Evolutionary conservation across 257 asterid genomes (phyloP).

Genomic region (Solanum tarapatanum): DNA sequence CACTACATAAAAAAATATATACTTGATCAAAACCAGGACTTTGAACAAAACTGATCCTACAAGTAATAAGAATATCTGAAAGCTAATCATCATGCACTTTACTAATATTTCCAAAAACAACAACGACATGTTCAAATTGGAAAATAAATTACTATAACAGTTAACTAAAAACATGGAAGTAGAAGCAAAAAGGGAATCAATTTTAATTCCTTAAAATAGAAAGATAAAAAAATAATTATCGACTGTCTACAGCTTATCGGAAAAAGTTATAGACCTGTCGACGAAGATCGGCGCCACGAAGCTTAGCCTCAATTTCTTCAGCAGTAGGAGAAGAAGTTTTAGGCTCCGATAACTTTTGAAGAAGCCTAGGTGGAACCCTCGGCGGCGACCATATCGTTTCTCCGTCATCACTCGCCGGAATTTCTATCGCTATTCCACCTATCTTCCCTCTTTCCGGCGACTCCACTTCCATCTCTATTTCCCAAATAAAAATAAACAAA

Average conservation of each 20-base stretch:
- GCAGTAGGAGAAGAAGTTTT: constrained; percentile 49
- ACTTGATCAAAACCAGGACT: background rate
- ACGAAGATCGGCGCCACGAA: constrained; percentile 79
- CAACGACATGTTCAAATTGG: background rate
- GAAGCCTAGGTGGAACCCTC: constrained; percentile 67
- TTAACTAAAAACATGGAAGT: background rate
- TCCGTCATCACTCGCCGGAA: constrained; percentile 72
- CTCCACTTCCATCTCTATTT: constrained; percentile 33
- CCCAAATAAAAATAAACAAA: background rate
- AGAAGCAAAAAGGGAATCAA: background rate
- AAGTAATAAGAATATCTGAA: background rate
- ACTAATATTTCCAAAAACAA: background rate
- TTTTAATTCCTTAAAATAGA: background rate
- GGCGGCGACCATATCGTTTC: constrained; percentile 67
- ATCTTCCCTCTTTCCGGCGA: constrained; percentile 54
- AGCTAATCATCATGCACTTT: background rate
- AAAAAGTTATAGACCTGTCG: constrained; percentile 46
- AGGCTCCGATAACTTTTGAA: constrained; percentile 65
- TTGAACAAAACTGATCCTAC: background rate
- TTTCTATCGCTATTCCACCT: constrained; percentile 58
- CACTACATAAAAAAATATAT: background rate
- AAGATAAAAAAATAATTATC: background rate
- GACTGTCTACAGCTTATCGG: background rate
- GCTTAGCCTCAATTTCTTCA: constrained; percentile 83
- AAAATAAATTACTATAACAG: background rate